phyloP scores from a whole-genome alignment of 73 alveolate species.

The Paramecium sonneborni region DNA sequence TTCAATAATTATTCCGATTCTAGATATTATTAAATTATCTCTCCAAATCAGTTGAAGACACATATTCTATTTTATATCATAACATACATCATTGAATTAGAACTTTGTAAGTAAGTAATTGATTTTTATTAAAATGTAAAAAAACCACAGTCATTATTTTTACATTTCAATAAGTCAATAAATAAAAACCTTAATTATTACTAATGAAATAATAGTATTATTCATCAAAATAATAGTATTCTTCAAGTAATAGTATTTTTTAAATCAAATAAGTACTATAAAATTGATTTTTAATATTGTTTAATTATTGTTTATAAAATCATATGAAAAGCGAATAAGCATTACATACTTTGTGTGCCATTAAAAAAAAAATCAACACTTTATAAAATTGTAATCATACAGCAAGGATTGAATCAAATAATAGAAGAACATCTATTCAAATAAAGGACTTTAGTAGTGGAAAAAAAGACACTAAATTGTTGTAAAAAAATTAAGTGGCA shows the following conservation, averaged over 20 bases:
- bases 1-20: no score
- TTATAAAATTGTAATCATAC: neutral
- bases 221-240: neutral
- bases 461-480: neutral
- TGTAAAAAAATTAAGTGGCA: neutral
- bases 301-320: neutral
- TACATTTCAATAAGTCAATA: neutral
- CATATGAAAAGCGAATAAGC: neutral
- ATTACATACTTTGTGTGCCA: neutral
- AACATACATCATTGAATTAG: neutral
- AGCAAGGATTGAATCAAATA: neutral
- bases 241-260: neutral
- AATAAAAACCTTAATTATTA: neutral
- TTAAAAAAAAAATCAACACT: neutral
- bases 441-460: slow-evolving; percentile 9
- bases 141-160: neutral
- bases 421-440: neutral
- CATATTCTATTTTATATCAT: neutral
- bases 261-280: neutral
- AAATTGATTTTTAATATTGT: neutral
- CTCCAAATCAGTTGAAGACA: neutral
- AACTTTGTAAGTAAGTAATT: neutral
- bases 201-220: neutral
- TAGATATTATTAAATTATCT: no score
- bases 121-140: neutral